Conservation (phyloP, 495 filamentous ascomycete species). For the Penicillium cinerascens region DNA sequence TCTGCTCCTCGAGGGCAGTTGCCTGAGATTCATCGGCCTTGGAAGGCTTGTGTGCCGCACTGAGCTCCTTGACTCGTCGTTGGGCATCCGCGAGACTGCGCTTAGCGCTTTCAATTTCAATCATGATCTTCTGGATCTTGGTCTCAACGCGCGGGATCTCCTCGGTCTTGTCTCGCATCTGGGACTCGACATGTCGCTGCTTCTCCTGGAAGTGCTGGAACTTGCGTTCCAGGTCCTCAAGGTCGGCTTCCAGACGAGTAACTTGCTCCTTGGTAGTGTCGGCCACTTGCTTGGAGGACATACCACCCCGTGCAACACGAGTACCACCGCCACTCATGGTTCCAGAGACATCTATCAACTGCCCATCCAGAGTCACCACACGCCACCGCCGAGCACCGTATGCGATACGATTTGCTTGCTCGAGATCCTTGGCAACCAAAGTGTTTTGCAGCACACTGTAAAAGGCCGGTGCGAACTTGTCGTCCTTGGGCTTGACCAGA, state of each 20-base stretch:
- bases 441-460: constrained; percentile 92
- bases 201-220: constrained; percentile 78
- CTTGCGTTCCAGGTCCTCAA: constrained; percentile 75
- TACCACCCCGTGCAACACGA: constrained; percentile 80
- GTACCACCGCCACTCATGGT: constrained; percentile 97
- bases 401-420: constrained; percentile 92
- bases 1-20: constrained; percentile 67
- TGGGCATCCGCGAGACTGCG: constrained; percentile 81
- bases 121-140: constrained; percentile 83
- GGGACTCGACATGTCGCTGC: constrained; percentile 69
- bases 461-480: constrained; percentile 86
- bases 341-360: constrained; percentile 94
- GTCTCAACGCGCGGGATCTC: constrained; percentile 83
- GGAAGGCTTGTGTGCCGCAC: constrained; percentile 72
- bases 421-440: constrained; percentile 85
- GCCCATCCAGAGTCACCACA: constrained; percentile 91
- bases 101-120: constrained; percentile 84
- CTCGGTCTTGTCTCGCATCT: constrained; percentile 68
- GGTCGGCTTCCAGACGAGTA: constrained; percentile 75
- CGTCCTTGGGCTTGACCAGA: constrained; percentile 82
- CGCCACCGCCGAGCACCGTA: constrained; percentile 91
- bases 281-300: constrained; percentile 90
- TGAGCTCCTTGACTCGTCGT: constrained; percentile 76
- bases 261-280: constrained; percentile 87
- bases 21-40: constrained; percentile 71